Conservation (phyloP, 2,329 filamentous ascomycete genomes). For the Simplicillium aogashimaense region DNA sequence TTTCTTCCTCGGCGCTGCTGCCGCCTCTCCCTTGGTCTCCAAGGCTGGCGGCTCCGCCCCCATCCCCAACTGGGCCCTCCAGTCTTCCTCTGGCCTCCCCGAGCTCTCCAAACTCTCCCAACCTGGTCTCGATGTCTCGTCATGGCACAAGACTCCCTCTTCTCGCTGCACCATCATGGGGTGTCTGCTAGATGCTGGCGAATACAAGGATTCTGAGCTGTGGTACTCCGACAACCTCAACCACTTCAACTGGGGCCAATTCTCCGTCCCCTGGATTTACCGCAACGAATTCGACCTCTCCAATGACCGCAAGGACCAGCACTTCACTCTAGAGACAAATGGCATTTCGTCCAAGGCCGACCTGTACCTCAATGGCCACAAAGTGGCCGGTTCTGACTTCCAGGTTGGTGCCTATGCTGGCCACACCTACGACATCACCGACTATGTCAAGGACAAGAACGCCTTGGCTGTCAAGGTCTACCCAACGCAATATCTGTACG, state of each 20-base stretch:
- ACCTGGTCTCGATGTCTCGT: constrained; percentile 31
- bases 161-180: constrained; percentile 46
- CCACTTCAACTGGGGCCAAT: constrained; percentile 33
- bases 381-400: constrained; percentile 33
- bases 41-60: constrained; percentile 15
- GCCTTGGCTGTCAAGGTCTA: constrained; percentile 42
- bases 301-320: constrained; percentile 17
- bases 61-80: constrained; percentile 38
- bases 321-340: constrained; percentile 45
- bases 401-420: constrained; percentile 50
- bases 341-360: constrained; percentile 52
- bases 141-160: constrained; percentile 38
- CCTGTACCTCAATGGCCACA: constrained; percentile 46
- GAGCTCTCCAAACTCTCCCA: constrained; percentile 28
- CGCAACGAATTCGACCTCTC: constrained; percentile 38
- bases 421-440: constrained; percentile 43
- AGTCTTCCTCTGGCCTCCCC: constrained; percentile 27
- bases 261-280: constrained; percentile 48
- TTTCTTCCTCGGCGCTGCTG: neutral
- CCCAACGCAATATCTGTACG: constrained; percentile 48
- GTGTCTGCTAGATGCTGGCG: constrained; percentile 39
- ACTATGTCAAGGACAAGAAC: constrained; percentile 30
- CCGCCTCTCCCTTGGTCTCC: constrained; percentile 10
- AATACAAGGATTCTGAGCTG: constrained; percentile 41
- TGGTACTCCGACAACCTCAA: constrained; percentile 43